A percentile compares a stretch with the other conserved stretches of the same genome.
Conservation (phyloP, 257 asterid species). For the Lycium ferocissimum region DNA sequence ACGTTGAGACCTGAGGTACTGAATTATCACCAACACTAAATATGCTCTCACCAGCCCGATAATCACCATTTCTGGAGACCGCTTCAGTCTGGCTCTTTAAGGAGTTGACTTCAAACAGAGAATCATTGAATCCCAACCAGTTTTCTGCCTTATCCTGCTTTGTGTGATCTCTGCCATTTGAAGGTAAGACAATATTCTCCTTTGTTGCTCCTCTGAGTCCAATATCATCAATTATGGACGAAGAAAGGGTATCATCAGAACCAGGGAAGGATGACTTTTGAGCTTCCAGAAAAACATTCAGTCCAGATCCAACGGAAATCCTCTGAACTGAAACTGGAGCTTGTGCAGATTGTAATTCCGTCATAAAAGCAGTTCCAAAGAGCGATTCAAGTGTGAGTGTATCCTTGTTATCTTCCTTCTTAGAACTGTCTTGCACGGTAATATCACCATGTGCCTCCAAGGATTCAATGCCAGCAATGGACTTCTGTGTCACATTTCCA, state of each 20-base stretch:
- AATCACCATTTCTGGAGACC: slow-evolving; percentile 49
- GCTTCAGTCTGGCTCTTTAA: slow-evolving; percentile 48
- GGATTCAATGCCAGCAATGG: slow-evolving; percentile 39
- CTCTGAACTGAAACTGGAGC: slow-evolving; percentile 87
- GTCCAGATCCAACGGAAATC: slow-evolving; percentile 56
- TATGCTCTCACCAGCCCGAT: slow-evolving; percentile 51
- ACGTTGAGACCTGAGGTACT: slow-evolving; percentile 45
- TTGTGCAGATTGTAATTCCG: slow-evolving; percentile 75
- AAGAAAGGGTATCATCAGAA: slow-evolving; percentile 44
- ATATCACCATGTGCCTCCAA: slow-evolving; percentile 40
- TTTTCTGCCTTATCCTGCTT: slow-evolving; percentile 50
- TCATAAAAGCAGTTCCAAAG: slow-evolving; percentile 91
- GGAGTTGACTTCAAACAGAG: slow-evolving; percentile 44
- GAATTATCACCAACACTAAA: slow-evolving; percentile 54
- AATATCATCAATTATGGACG: slow-evolving; percentile 43
- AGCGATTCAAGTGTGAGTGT: slow-evolving; percentile 78
- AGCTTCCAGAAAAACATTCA: slow-evolving; percentile 44
- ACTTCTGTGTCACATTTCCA: slow-evolving; percentile 33
- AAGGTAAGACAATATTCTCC: slow-evolving; percentile 41
- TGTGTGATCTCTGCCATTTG: slow-evolving; percentile 52
- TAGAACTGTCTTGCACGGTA: slow-evolving; percentile 41
- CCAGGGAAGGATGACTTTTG: slow-evolving; percentile 50
- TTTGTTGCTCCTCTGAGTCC: slow-evolving; percentile 43
- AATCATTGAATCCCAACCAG: slow-evolving; percentile 61
- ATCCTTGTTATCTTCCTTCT: slow-evolving; percentile 54